Evolutionary conservation across 306 rosid genomes (phyloP).

Genomic region (Alnus rubra): DNA sequence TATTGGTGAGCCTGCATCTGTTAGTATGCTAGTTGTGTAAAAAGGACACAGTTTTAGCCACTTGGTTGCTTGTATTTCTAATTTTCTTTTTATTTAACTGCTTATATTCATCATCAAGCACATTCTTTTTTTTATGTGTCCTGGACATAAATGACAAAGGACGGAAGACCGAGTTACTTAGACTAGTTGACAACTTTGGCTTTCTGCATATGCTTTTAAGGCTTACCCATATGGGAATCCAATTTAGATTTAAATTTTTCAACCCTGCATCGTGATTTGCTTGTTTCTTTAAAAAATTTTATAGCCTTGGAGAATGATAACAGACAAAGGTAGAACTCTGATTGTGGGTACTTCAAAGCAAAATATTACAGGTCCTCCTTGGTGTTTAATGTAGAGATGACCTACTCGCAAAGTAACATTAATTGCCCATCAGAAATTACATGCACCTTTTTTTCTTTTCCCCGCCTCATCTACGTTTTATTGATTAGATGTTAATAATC

Average conservation of each 20-base stretch:
- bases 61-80: background rate
- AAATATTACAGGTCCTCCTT: constrained; percentile 2
- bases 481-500: background rate
- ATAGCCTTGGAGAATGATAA: background rate
- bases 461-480: background rate
- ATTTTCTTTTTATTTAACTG: background rate
- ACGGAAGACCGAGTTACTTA: background rate
- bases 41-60: constrained; percentile 1
- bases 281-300: background rate
- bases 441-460: background rate
- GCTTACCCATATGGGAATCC: background rate
- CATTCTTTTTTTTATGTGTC: constrained; percentile 9
- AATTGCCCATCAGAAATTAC: background rate
- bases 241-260: background rate
- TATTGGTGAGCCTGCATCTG: constrained; percentile 60
- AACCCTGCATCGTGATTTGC: background rate
- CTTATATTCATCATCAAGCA: background rate
- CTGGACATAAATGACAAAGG: background rate
- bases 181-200: constrained; percentile 15
- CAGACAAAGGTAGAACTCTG: background rate
- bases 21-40: background rate
- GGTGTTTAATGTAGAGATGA: background rate
- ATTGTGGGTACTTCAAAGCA: background rate
- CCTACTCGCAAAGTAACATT: background rate
- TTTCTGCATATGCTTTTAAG: constrained; percentile 5